Conservation (phyloP, 257 asterid genomes). For the Ilex aquifolium region DNA sequence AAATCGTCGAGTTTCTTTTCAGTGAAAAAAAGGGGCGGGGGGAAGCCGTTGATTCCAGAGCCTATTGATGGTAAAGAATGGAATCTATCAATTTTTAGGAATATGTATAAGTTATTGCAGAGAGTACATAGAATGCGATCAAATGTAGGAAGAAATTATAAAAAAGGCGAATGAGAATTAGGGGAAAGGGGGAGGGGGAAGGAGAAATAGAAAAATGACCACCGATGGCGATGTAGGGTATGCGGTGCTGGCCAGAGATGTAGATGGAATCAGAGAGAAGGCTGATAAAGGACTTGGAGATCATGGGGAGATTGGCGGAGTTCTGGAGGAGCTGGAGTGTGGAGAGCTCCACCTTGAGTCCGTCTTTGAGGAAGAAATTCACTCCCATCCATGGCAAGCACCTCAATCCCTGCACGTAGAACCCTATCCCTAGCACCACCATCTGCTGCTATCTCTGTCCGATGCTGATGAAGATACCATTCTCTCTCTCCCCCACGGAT, state of each 20-base stretch:
- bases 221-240: constrained; percentile 87
- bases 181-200: too few relatives aligned
- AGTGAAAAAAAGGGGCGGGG: too few relatives aligned
- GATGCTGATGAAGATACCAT: neutral
- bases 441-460: neutral
- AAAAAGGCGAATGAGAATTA: too few relatives aligned
- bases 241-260: constrained; percentile 86
- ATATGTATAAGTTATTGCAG: too few relatives aligned
- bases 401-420: constrained; percentile 81
- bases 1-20: too few relatives aligned
- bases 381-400: constrained; percentile 98
- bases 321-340: constrained; percentile 88
- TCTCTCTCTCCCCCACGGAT: neutral
- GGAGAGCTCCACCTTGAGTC: constrained; percentile 67
- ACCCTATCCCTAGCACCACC: constrained; percentile 75
- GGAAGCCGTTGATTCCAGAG: too few relatives aligned
- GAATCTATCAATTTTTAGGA: too few relatives aligned
- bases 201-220: constrained; percentile 28
- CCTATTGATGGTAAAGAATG: too few relatives aligned
- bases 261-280: constrained; percentile 79
- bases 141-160: too few relatives aligned
- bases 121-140: too few relatives aligned
- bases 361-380: constrained; percentile 84
- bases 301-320: constrained; percentile 92
- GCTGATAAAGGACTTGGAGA: constrained; percentile 85